phyloP scores from a whole-genome alignment of 805 yeast genomes.

The Wickerhamiella nectarea region DNA sequence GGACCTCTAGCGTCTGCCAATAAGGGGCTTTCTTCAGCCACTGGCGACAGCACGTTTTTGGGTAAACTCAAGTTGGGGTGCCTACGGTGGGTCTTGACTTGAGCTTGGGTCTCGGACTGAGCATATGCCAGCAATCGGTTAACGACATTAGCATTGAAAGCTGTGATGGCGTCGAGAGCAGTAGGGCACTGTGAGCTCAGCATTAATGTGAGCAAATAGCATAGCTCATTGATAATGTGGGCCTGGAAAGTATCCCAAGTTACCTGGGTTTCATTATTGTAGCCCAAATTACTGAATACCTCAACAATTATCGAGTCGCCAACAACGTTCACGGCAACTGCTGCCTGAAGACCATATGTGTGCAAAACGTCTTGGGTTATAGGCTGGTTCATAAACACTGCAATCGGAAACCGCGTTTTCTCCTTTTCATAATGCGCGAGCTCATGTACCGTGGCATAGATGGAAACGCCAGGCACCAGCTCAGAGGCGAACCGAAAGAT shows the following conservation, averaged over 20 bases:
- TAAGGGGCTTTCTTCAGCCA: constrained; percentile 3
- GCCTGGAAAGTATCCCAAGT: constrained; percentile 26
- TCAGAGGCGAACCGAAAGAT: constrained; percentile 41
- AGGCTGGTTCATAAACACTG: constrained; percentile 49
- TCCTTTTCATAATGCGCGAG: constrained; percentile 25
- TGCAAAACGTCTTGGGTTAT: constrained; percentile 30
- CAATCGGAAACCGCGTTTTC: constrained; percentile 40
- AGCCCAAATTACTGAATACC: constrained; percentile 18
- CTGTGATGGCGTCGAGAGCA: constrained; percentile 22
- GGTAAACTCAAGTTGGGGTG: constrained; percentile 6
- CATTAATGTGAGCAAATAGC: constrained; percentile 26
- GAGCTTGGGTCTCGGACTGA: constrained; percentile 10
- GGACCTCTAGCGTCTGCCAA: no score
- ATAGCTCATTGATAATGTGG: constrained; percentile 29
- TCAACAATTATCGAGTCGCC: constrained; percentile 24
- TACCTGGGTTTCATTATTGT: constrained; percentile 21
- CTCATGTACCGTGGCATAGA: constrained; percentile 29
- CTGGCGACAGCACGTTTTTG: background rate
- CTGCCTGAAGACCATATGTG: constrained; percentile 31
- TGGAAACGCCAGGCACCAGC: constrained; percentile 15
- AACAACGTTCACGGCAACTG: constrained; percentile 35
- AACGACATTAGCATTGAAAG: constrained; percentile 22
- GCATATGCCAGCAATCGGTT: constrained; percentile 21
- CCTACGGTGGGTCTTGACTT: background rate
- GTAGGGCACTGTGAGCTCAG: constrained; percentile 28